A percentile compares a stretch with the other conserved stretches of the same genome.
Evolutionary conservation across 208 protist genomes (phyloP).

Genomic region (Acanthamoeba royreba): DNA sequence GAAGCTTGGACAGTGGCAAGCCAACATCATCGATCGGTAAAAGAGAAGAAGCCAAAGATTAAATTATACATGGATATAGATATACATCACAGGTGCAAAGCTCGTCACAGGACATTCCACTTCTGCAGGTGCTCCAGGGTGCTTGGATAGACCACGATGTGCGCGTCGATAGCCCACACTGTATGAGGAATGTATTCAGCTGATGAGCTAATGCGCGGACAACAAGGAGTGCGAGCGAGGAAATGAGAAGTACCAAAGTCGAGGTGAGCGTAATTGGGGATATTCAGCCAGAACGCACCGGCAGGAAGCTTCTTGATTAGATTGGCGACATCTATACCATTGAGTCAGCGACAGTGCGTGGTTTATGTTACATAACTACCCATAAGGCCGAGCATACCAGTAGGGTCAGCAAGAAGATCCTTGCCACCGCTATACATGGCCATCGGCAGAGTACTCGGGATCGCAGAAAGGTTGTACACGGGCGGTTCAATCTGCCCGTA

Average conservation of each 20-base stretch:
- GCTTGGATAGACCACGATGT: not conserved
- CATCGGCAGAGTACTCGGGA: not conserved
- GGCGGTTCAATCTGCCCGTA: not conserved
- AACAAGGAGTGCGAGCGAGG: not conserved
- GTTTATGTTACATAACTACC: not conserved
- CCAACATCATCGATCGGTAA: too few relatives aligned
- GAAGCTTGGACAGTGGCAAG: too few relatives aligned
- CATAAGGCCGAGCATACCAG: not conserved
- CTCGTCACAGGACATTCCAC: too few relatives aligned
- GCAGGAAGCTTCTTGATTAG: not conserved
- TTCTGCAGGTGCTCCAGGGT: not conserved
- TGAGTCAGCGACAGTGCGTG: not conserved
- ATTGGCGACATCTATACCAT: not conserved
- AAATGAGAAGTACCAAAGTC: not conserved
- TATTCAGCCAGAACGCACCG: not conserved
- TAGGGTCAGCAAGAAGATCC: conserved; percentile 34
- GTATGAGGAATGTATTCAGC: not conserved
- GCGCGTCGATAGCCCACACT: not conserved
- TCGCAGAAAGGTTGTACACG: not conserved
- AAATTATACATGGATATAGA: too few relatives aligned
- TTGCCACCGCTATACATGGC: conserved; percentile 25
- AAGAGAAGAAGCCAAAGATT: too few relatives aligned
- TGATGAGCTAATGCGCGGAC: not conserved
- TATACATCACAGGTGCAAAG: too few relatives aligned
- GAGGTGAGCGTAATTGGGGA: not conserved